Base-by-base conservation (phyloP, 495 filamentous ascomycete species). In the Penicillium mononematosum region DNA sequence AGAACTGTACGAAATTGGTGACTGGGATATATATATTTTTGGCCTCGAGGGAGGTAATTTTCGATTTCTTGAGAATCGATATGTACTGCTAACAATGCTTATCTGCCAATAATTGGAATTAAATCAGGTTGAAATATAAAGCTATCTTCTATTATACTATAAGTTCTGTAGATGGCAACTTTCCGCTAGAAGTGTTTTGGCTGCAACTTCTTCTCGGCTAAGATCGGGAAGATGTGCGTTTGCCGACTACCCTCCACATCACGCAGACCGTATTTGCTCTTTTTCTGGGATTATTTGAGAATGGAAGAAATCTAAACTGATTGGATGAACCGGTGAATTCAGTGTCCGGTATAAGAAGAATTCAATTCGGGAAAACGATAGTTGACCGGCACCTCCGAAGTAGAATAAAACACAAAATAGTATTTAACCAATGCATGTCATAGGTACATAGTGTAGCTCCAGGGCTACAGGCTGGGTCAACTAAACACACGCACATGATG, bases 331-430 rank as follows among this genome's bases (percentile, higher is more conserved):
- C 2, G 14, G 34, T 7, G 14, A 16, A 38, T 38, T 38, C 2
- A 16, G 5, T n/a, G 14, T 38, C 14, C 34, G 34, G 14, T 7
- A 6, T n/a, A n/a, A 14, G 14, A 38, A 38, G 14, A 5, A 38
- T 38, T 38, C 14, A 7, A 14, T 8, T 62, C 52, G 45, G 56
- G 24, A 36, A 44, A 17, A 39, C 36, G 25, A 46, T 7, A 36
- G 32, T 19, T 46, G 3, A 27, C 45, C 45, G 25, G 16, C 7
- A 16, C 45, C n/a, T 29, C 16, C 25, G 0, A 9, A 12, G 11
- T 12, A 34, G 6, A 45, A 11, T 45, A 1, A 4, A 24, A 16
- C 24, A n/a, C 16, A n/a, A 9, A 29, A 1, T 20, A n/a, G 10
- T 43, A 52, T 6, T 42, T 52, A 42, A 52, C 29, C 2, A 3